Conservation (phyloP, 2,329 filamentous ascomycete genomes). For the Clarireedia paspali region DNA sequence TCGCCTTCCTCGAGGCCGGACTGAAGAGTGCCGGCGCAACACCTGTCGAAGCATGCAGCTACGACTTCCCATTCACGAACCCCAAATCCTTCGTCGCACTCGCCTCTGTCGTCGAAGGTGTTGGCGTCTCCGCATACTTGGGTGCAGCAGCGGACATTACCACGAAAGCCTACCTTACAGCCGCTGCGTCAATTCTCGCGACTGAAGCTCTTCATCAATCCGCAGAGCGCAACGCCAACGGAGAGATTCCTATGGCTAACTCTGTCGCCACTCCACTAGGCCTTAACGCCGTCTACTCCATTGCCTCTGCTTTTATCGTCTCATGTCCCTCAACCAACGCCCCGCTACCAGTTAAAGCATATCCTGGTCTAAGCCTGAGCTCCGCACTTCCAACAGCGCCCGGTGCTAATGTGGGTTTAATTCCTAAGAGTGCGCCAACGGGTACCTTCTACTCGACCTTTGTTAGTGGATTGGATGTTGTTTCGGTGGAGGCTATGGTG, state of each 20-base stretch:
- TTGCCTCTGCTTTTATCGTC: slow-evolving; percentile 54
- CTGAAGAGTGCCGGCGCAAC: slow-evolving; percentile 39
- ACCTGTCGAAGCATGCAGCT: slow-evolving; percentile 49
- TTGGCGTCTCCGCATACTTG: slow-evolving; percentile 54
- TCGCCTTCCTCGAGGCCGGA: slow-evolving; percentile 44
- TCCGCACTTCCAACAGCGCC: slow-evolving; percentile 17
- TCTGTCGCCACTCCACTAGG: slow-evolving; percentile 53
- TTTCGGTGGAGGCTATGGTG: slow-evolving; percentile 29
- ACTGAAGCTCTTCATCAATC: slow-evolving; percentile 60
- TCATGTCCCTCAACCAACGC: slow-evolving; percentile 48
- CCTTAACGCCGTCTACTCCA: slow-evolving; percentile 53
- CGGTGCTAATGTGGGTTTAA: slow-evolving; percentile 22
- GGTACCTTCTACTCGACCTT: slow-evolving; percentile 31
- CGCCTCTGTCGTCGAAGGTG: slow-evolving; percentile 47
- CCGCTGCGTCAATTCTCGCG: slow-evolving; percentile 56
- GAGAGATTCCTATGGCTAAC: slow-evolving; percentile 47
- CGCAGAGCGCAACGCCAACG: slow-evolving; percentile 45
- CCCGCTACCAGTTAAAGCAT: slow-evolving; percentile 51
- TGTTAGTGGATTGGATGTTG: slow-evolving; percentile 24
- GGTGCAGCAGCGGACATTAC: slow-evolving; percentile 53
- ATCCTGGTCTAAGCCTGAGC: slow-evolving; percentile 39
- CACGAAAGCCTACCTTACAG: slow-evolving; percentile 50
- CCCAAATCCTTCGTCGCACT: slow-evolving; percentile 45
- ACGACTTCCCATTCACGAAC: slow-evolving; percentile 44
- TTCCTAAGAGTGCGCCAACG: slow-evolving; percentile 19